A percentile compares a stretch with the other conserved stretches of the same genome.
Evolutionary conservation across 129 eudicot species (phyloP).

Genomic region (Chrysanthemum makinoi): DNA sequence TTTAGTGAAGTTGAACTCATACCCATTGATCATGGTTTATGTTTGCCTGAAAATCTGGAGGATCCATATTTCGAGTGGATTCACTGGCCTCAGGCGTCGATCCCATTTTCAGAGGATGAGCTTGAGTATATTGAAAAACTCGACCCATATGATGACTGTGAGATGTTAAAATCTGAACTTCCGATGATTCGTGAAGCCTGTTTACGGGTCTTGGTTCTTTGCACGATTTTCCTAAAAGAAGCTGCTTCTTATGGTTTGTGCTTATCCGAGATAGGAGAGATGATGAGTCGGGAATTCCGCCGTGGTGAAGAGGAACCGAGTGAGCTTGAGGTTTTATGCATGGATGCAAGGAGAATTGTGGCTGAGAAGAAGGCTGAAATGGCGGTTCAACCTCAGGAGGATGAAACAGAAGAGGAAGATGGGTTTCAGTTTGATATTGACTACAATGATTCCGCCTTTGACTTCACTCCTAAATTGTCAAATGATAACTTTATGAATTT

Average conservation of each 20-base stretch:
- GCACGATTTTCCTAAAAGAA: conserved; percentile 84
- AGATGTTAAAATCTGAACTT: conserved; percentile 68
- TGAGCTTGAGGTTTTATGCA: conserved; percentile 81
- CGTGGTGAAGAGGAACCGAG: conserved; percentile 96
- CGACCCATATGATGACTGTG: conserved; percentile 58
- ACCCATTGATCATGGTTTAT: conserved; percentile 95
- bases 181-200: conserved; percentile 94
- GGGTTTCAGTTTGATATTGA: conserved; percentile 70
- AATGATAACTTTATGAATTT: conserved; percentile 34
- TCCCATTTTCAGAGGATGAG: conserved; percentile 92
- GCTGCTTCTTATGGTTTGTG: conserved; percentile 85
- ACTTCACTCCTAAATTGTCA: conserved; percentile 41
- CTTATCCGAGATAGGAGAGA: conserved; percentile 92
- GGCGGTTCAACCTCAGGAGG: conserved; percentile 35
- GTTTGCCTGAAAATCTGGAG: conserved; percentile 88
- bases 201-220: conserved; percentile 67
- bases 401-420: conserved; percentile 48
- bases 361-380: conserved; percentile 46
- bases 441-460: conserved; percentile 51
- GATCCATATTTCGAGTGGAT: conserved; percentile 98
- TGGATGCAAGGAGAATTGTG: conserved; percentile 76
- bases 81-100: conserved; percentile 97
- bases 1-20: conserved; percentile 88
- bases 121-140: conserved; percentile 77
- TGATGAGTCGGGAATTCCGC: conserved; percentile 89